Conservation (phyloP, 305 asterid species). For the Rubia peregrina region DNA sequence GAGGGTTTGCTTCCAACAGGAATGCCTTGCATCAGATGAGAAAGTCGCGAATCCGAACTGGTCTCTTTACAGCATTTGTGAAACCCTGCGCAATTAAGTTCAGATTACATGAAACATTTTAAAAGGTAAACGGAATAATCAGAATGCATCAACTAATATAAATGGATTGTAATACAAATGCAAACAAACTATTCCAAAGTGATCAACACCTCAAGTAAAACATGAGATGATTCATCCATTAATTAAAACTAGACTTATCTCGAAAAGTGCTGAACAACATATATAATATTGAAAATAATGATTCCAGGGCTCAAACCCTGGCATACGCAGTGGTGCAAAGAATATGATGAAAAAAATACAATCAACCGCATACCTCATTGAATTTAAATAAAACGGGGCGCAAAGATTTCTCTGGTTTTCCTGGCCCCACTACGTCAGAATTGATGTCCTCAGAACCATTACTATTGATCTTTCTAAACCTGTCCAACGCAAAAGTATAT, state of each 20-base stretch:
- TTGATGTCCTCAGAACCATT: conserved; percentile 34
- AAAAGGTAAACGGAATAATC: background rate
- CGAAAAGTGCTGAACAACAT: background rate
- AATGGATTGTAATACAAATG: background rate
- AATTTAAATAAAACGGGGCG: conserved; percentile 74
- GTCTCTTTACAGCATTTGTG: conserved; percentile 95
- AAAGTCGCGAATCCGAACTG: conserved; percentile 75
- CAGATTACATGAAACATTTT: background rate
- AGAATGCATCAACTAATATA: background rate
- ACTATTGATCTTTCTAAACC: conserved; percentile 50
- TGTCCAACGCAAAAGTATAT: conserved; percentile 26
- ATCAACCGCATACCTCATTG: conserved; percentile 59
- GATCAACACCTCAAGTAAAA: background rate
- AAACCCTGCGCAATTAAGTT: conserved; percentile 51
- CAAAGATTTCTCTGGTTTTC: conserved; percentile 50
- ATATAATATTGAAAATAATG: background rate
- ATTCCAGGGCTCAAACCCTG: background rate
- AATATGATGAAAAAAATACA: background rate
- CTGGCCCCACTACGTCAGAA: conserved; percentile 28
- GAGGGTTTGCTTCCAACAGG: background rate
- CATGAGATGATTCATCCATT: background rate
- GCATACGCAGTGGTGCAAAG: background rate
- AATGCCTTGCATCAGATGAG: conserved; percentile 34
- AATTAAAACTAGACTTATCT: background rate
- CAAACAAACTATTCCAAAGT: no score